Percentiles rank a stretch among this genome's conserved stretches.
These are phyloP conservation scores for Boletellus emodensis DNA, from an alignment of 768 basidiomycete genomes.

Conservation along the genomic window DNA sequence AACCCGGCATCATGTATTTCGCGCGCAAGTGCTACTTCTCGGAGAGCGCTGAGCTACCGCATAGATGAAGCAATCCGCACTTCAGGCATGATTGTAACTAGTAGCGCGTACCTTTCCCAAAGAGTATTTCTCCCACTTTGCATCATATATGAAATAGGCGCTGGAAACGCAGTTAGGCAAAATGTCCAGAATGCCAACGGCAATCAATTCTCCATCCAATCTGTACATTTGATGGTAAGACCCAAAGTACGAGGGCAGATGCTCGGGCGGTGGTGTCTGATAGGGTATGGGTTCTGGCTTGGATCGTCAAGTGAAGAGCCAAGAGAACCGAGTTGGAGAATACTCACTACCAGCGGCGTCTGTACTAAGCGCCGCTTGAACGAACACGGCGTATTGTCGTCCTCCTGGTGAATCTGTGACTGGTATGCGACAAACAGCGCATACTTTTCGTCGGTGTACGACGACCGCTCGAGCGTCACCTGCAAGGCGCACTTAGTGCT, in stretches of 20 bases:
- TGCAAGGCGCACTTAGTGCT: slow-evolving; percentile 27
- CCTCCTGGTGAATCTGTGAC: slow-evolving; percentile 69
- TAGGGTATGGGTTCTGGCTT: slow-evolving; percentile 65
- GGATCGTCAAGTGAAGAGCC: neutral
- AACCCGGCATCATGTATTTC: slow-evolving; percentile 75
- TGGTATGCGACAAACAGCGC: slow-evolving; percentile 77
- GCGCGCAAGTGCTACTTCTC: slow-evolving; percentile 69
- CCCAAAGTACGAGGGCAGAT: slow-evolving; percentile 80
- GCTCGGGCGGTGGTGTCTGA: slow-evolving; percentile 38
- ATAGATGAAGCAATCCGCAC: neutral
- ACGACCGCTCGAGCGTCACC: slow-evolving; percentile 74
- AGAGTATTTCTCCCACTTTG: slow-evolving; percentile 61
- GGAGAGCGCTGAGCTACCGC: slow-evolving; percentile 73
- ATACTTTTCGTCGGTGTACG: slow-evolving; percentile 78
- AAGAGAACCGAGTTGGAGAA: neutral
- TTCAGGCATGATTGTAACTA: neutral
- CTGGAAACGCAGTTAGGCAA: slow-evolving; percentile 79
- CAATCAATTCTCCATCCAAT: slow-evolving; percentile 77
- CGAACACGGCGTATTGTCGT: slow-evolving; percentile 41
- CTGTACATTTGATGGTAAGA: slow-evolving; percentile 89
- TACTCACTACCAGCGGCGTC: slow-evolving; percentile 65
- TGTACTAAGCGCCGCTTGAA: slow-evolving; percentile 79
- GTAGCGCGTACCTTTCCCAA: slow-evolving; percentile 54
- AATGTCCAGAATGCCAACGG: slow-evolving; percentile 85
- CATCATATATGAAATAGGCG: slow-evolving; percentile 89